Evolutionary conservation across 306 rosid genomes (phyloP).

Genomic region (Oxytropis ochrocephala): DNA sequence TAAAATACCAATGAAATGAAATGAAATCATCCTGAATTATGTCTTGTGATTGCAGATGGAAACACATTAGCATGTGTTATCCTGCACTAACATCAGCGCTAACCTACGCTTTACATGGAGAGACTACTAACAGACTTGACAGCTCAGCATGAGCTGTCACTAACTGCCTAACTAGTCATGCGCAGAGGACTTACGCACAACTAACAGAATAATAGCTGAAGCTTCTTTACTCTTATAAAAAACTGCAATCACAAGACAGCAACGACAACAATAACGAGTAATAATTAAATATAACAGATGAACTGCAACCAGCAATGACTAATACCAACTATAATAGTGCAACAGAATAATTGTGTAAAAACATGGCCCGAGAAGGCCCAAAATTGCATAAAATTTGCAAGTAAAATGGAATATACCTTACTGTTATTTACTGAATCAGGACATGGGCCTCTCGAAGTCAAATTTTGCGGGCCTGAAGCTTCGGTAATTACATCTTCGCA

Average conservation of each 20-base stretch:
- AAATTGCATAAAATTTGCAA: conserved; percentile 1
- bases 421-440: conserved; percentile 49
- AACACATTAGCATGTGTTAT: not conserved
- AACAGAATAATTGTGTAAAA: not conserved
- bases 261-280: not conserved
- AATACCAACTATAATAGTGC: not conserved
- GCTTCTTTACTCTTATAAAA: not conserved
- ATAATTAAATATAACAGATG: not conserved
- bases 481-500: conserved; percentile 74
- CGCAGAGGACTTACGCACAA: too few species aligned
- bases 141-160: too few species aligned
- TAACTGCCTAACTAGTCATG: too few species aligned
- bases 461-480: conserved; percentile 44
- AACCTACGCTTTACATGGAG: too few species aligned
- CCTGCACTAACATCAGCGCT: too few species aligned
- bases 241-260: not conserved
- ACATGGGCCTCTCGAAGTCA: conserved; percentile 40
- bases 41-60: not conserved
- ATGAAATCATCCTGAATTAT: conserved; percentile 15
- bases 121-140: too few species aligned
- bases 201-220: too few species aligned
- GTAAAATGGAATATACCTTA: conserved; percentile 46
- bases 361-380: not conserved
- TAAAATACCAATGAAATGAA: conserved; percentile 17
- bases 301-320: conserved; percentile 3